These are phyloP conservation scores for Serendipita sp. DNA, from an alignment of 768 basidiomycete genomes.

Conservation along the genomic window DNA sequence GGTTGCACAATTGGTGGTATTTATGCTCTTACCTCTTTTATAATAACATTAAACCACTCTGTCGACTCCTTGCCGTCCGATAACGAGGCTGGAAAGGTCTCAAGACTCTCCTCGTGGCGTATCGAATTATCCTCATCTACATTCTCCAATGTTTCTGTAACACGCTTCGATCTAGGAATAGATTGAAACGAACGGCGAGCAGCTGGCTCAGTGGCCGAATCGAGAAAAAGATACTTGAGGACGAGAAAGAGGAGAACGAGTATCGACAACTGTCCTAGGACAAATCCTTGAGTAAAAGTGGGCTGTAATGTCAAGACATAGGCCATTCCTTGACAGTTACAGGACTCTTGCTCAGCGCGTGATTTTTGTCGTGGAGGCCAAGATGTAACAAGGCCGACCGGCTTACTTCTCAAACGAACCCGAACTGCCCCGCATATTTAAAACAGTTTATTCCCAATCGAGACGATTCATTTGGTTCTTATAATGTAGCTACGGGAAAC, in stretches of 20 bases:
- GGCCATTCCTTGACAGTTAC: neutral
- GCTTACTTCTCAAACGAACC: neutral
- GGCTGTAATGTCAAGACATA: constrained; percentile 62
- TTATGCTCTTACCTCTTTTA: constrained; percentile 47
- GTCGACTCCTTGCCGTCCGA: constrained; percentile 42
- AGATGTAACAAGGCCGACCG: neutral
- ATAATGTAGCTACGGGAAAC: too few relatives aligned
- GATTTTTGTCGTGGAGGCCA: neutral
- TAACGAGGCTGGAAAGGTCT: neutral
- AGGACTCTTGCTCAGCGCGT: too few relatives aligned
- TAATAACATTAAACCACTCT: constrained; percentile 80
- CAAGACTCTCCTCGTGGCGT: neutral
- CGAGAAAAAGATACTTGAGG: constrained; percentile 90
- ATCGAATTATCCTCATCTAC: neutral
- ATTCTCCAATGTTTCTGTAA: constrained; percentile 3
- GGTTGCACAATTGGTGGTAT: neutral
- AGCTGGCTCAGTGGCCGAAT: constrained; percentile 26
- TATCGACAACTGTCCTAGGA: constrained; percentile 84
- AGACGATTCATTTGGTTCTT: neutral
- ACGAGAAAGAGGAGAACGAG: constrained; percentile 58
- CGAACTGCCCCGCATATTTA: neutral
- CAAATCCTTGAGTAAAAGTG: constrained; percentile 88
- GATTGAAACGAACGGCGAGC: constrained; percentile 6
- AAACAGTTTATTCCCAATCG: neutral
- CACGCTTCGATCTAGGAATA: constrained; percentile 16